Evolutionary conservation across 2,329 filamentous ascomycete species (phyloP).

Genomic region (Alternaria metachromatica): DNA sequence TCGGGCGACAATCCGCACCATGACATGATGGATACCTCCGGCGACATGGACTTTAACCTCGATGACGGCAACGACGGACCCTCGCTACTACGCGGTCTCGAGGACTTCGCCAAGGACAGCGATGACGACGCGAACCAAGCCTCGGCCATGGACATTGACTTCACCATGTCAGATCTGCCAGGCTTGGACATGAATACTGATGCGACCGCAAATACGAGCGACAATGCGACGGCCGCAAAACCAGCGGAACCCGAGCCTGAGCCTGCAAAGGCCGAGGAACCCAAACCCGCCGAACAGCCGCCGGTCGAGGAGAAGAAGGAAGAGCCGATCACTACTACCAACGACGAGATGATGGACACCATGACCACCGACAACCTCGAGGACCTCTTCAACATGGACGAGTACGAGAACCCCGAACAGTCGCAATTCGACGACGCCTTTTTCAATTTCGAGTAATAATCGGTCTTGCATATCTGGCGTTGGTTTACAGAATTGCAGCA

Average conservation of each 20-base stretch:
- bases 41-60: conserved; percentile 42
- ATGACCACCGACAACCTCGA: conserved; percentile 43
- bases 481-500: not conserved
- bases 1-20: conserved; percentile 23
- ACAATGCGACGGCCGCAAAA: conserved; percentile 7
- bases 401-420: conserved; percentile 41
- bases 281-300: conserved; percentile 15
- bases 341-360: conserved; percentile 36
- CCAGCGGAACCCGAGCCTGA: conserved; percentile 5
- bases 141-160: conserved; percentile 36
- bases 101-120: conserved; percentile 44
- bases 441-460: conserved; percentile 40
- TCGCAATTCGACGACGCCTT: conserved; percentile 50
- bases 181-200: conserved; percentile 24
- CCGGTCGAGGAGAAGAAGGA: conserved; percentile 11
- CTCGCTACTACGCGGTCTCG: conserved; percentile 44
- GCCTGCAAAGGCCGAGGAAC: conserved; percentile 8
- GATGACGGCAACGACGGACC: conserved; percentile 37
- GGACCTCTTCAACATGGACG: conserved; percentile 46
- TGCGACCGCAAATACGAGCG: not conserved
- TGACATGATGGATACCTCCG: conserved; percentile 36
- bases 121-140: conserved; percentile 24
- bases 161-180: conserved; percentile 41
- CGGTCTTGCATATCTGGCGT: not conserved
- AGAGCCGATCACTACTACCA: not conserved